Percentiles rank a stretch among this genome's conserved stretches.
phyloP scores from a whole-genome alignment of 108 stramenopile species.

The Skeletonema grethae region DNA sequence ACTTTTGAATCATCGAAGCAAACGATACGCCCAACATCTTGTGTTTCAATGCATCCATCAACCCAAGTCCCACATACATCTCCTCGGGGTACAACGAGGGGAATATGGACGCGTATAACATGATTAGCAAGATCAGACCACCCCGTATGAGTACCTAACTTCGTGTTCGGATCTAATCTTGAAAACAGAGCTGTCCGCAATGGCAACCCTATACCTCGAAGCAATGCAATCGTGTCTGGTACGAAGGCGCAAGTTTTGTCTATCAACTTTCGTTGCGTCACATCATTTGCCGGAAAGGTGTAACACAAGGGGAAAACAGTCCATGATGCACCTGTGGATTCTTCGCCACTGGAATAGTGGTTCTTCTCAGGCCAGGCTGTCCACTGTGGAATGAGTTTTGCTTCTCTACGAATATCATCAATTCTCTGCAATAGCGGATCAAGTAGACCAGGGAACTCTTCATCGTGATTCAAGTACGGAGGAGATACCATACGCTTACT shows the following conservation, averaged over 20 bases:
- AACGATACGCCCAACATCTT: conserved; percentile 76
- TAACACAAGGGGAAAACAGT: conserved; percentile 94
- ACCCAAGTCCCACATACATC: conserved; percentile 94
- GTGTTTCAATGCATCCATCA: conserved; percentile 90
- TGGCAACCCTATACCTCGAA: conserved; percentile 51
- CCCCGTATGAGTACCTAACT: conserved; percentile 91
- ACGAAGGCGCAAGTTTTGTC: conserved; percentile 71
- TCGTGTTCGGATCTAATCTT: conserved; percentile 82
- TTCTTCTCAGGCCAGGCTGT: conserved; percentile 92
- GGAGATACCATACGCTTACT: conserved; percentile 64
- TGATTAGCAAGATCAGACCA: conserved; percentile 97
- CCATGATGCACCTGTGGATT: conserved; percentile 57
- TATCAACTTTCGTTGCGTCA: conserved; percentile 70
- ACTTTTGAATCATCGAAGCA: conserved; percentile 96
- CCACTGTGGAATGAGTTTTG: conserved; percentile 74
- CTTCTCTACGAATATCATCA: conserved; percentile 59
- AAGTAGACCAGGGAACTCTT: conserved; percentile 54
- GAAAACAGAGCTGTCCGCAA: conserved; percentile 94
- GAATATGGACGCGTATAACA: conserved; percentile 92
- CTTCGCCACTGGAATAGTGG: conserved; percentile 60
- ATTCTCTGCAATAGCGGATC: conserved; percentile 47
- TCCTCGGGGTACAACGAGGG: conserved; percentile 78
- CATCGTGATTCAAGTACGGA: conserved; percentile 56
- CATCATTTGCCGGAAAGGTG: conserved; percentile 91
- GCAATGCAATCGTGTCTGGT: conserved; percentile 73